Conservation (phyloP, 371 early-diverging fungal genomes). For the Zychaea mexicana region DNA sequence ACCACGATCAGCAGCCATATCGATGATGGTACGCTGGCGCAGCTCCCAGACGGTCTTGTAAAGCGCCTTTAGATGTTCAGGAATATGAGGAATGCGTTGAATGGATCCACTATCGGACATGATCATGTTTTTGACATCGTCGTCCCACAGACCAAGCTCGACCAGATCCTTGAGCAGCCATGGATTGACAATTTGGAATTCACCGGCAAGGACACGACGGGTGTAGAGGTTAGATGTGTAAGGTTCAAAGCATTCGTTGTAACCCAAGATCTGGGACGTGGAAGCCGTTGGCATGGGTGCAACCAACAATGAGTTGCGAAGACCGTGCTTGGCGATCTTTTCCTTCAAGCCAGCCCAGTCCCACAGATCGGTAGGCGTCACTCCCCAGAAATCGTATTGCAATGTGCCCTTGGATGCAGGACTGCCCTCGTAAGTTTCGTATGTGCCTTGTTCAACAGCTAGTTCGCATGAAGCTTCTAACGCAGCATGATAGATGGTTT, state of each 20-base stretch:
- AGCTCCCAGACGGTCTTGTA: constrained; percentile 99
- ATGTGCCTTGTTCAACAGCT: constrained; percentile 85
- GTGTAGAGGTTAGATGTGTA: constrained; percentile 99
- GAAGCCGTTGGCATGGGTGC: constrained; percentile 99
- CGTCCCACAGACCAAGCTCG: constrained; percentile 94
- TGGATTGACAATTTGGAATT: constrained; percentile 99
- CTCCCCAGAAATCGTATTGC: constrained; percentile 97
- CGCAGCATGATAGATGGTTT: constrained; percentile 98
- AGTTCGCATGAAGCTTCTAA: constrained; percentile 96
- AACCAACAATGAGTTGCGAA: constrained; percentile 97
- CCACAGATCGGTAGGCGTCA: constrained; percentile 80
- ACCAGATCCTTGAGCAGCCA: constrained; percentile 96
- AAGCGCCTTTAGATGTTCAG: constrained; percentile 90
- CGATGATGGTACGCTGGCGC: constrained; percentile 86
- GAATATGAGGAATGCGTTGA: constrained; percentile 78
- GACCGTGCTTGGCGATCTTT: constrained; percentile 88
- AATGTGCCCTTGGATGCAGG: constrained; percentile 94
- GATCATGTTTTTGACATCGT: constrained; percentile 95
- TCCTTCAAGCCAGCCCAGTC: constrained; percentile 92
- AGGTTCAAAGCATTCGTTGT: constrained; percentile 99
- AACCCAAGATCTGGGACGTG: constrained; percentile 98
- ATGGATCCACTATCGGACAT: constrained; percentile 97
- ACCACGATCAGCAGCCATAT: constrained; percentile 94
- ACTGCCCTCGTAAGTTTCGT: constrained; percentile 90
- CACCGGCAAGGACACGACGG: constrained; percentile 98